Conservation (phyloP, 148 eudicot species). For the Gaultheria prostrata region DNA sequence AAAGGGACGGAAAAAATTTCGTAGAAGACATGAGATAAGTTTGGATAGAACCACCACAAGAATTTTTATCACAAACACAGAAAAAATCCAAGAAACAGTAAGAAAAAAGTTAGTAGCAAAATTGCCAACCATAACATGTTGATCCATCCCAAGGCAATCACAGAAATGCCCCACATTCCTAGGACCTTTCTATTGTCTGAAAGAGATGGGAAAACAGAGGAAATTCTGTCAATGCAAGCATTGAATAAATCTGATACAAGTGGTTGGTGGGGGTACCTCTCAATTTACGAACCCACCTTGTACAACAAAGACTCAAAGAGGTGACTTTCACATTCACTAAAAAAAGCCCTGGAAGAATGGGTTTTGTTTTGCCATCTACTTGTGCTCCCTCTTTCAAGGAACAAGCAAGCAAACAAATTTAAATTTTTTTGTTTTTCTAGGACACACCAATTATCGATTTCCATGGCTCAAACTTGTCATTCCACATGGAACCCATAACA, state of each 20-base stretch:
- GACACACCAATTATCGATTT: background rate
- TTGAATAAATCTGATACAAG: background rate
- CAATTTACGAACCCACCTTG: background rate
- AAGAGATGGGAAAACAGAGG: slow-evolving; percentile 9
- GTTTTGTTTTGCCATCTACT: background rate
- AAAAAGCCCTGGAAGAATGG: slow-evolving; percentile 6
- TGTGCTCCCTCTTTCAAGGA: background rate
- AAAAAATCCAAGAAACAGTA: background rate
- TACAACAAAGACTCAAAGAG: background rate
- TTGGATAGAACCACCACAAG: background rate
- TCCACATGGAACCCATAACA: background rate
- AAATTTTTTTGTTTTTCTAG: background rate
- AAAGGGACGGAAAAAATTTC: too few species aligned
- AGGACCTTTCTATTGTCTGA: slow-evolving; percentile 15
- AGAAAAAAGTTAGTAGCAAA: background rate
- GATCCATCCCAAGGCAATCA: background rate
- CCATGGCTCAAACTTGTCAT: background rate
- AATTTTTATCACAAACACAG: background rate
- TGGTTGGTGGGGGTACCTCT: slow-evolving; percentile 18
- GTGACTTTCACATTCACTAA: slow-evolving; percentile 20
- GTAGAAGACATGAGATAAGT: background rate
- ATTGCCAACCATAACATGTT: background rate
- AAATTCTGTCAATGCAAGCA: background rate
- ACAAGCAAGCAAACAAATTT: background rate
- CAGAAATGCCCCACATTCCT: slow-evolving; percentile 14